A percentile compares a stretch with the other conserved stretches of the same genome.
These are phyloP conservation scores for Avena insularis DNA, from an alignment of 176 grass and related monocot species.

Conservation along the genomic window DNA sequence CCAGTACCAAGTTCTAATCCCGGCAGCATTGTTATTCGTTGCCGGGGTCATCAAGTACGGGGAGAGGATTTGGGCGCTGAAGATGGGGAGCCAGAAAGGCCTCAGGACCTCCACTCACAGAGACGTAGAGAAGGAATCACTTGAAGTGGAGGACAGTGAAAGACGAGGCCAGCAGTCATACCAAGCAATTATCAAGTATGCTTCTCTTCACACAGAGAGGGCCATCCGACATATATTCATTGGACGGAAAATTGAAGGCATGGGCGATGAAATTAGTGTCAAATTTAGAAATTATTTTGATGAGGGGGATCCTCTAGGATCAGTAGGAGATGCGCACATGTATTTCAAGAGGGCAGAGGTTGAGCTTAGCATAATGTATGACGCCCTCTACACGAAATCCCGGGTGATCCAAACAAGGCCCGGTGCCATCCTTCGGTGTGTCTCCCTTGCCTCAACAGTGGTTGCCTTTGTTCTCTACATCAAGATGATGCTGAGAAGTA, in stretches of 20 bases:
- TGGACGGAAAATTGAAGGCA: neutral
- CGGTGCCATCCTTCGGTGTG: neutral
- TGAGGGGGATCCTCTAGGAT: too few species aligned
- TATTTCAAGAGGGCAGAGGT: constrained; percentile 6
- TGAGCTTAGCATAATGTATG: neutral
- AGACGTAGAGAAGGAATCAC: too few species aligned
- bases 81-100: too few species aligned
- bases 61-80: too few species aligned
- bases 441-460: neutral
- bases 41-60: too few species aligned
- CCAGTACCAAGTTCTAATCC: too few species aligned
- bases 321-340: too few species aligned
- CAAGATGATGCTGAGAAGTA: neutral
- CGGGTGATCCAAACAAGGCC: constrained; percentile 2
- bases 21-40: too few species aligned
- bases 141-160: too few species aligned
- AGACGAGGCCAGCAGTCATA: neutral
- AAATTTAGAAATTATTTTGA: too few species aligned
- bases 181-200: neutral
- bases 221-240: neutral
- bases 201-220: neutral
- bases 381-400: constrained; percentile 26
- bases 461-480: neutral
- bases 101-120: too few species aligned
- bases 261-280: too few species aligned